These are phyloP conservation scores for Eucalyptus tenuipes DNA, from an alignment of 345 rosid genomes.

Conservation along the genomic window DNA sequence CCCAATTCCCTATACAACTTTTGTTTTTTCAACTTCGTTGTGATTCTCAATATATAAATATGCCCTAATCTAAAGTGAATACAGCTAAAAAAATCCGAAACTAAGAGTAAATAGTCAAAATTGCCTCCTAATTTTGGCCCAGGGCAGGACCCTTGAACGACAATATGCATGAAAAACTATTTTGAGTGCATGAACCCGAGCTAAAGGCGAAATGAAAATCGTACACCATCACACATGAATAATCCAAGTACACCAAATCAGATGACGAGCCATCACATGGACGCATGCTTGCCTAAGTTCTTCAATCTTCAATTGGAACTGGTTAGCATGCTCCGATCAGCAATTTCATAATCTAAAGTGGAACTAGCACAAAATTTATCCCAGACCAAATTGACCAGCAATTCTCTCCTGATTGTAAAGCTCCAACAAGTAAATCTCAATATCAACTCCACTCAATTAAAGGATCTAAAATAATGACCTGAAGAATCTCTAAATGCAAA, in stretches of 20 bases:
- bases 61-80: not conserved
- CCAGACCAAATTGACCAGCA: not conserved
- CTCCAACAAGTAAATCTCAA: not conserved
- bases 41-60: not conserved
- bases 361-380: not conserved
- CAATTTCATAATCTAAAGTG: not conserved
- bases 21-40: not conserved
- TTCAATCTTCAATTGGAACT: not conserved
- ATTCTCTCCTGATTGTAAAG: not conserved
- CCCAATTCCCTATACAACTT: not conserved
- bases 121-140: not conserved
- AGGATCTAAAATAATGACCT: not conserved
- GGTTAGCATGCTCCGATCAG: not conserved
- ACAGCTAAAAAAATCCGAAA: not conserved
- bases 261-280: not conserved
- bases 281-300: not conserved
- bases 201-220: not conserved
- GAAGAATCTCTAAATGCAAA: not conserved
- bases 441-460: not conserved
- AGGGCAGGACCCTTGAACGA: not conserved
- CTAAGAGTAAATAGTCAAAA: not conserved
- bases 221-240: not conserved
- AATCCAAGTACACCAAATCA: not conserved
- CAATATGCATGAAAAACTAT: not conserved
- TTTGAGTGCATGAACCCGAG: not conserved